phyloP scores from a whole-genome alignment of 345 rosid species.

The Aurinia saxatilis region DNA sequence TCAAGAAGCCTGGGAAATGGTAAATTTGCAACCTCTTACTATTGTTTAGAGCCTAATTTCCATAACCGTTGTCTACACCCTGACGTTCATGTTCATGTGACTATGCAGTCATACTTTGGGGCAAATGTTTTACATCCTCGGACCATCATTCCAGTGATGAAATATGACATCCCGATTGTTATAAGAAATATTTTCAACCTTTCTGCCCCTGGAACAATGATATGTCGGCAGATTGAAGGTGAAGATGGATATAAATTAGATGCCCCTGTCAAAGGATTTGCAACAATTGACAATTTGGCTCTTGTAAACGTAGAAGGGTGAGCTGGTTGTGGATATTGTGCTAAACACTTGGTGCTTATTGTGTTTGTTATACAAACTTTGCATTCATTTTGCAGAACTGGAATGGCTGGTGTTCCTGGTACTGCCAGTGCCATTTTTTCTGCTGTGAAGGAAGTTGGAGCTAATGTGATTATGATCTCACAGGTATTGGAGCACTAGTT shows the following conservation, averaged over 20 bases:
- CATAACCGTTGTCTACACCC: slow-evolving; percentile 8
- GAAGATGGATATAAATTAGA: slow-evolving; percentile 46
- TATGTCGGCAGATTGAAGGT: slow-evolving; percentile 50
- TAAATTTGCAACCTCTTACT: slow-evolving; percentile 25
- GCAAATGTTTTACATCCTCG: slow-evolving; percentile 99
- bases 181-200: slow-evolving; percentile 91
- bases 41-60: slow-evolving; percentile 15
- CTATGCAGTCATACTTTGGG: slow-evolving; percentile 87
- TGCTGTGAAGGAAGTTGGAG: slow-evolving; percentile 96
- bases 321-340: slow-evolving; percentile 18
- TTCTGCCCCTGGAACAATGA: slow-evolving; percentile 88
- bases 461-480: slow-evolving; percentile 96
- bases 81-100: slow-evolving; percentile 12
- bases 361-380: slow-evolving; percentile 9
- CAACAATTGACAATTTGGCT: slow-evolving; percentile 91
- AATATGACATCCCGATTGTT: slow-evolving; percentile 80
- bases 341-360: neutral
- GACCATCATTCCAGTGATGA: slow-evolving; percentile 93
- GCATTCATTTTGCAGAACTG: slow-evolving; percentile 52
- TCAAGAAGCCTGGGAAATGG: slow-evolving; percentile 99
- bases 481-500: slow-evolving; percentile 44
- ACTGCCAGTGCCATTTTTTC: slow-evolving; percentile 88
- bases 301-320: slow-evolving; percentile 97
- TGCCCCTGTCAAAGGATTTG: slow-evolving; percentile 84
- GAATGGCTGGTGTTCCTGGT: slow-evolving; percentile 99